Conservation (phyloP, 2,329 filamentous ascomycete genomes). For the Ceratocystiopsis minuta region DNA sequence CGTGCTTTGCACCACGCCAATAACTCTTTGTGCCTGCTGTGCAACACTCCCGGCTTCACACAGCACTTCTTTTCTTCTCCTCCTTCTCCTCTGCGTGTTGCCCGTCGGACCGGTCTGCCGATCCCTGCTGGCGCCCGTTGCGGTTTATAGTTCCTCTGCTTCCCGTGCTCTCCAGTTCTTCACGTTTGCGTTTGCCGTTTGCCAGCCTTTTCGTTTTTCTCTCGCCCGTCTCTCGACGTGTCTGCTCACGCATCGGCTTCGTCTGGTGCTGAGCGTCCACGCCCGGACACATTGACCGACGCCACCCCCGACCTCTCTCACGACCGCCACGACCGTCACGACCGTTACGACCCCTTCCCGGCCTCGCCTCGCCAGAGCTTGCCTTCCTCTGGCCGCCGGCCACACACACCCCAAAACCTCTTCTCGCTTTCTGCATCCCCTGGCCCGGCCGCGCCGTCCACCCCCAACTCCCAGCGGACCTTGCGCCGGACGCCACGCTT, state of each 20-base stretch:
- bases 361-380: constrained; percentile 12
- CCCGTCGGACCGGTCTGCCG: no score
- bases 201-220: background rate
- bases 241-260: constrained; percentile 6
- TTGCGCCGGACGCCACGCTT: constrained; percentile 36
- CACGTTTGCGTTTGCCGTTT: no score
- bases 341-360: constrained; percentile 7
- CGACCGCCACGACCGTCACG: constrained; percentile 38
- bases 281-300: constrained; percentile 7
- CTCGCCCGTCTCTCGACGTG: background rate
- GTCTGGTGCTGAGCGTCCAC: constrained; percentile 7
- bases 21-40: no score
- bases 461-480: constrained; percentile 27
- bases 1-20: no score
- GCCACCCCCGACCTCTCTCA: constrained; percentile 15
- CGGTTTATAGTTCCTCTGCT: no score
- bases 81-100: no score
- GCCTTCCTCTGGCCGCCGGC: constrained; percentile 18
- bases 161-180: background rate
- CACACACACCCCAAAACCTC: constrained; percentile 17
- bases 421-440: background rate
- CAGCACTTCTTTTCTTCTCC: no score
- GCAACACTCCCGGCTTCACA: no score
- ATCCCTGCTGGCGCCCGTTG: no score
- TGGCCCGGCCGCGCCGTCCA: constrained; percentile 20